These are phyloP conservation scores for Trichoderma sp. DNA, from an alignment of 2,329 filamentous ascomycete genomes.

Conservation along the genomic window DNA sequence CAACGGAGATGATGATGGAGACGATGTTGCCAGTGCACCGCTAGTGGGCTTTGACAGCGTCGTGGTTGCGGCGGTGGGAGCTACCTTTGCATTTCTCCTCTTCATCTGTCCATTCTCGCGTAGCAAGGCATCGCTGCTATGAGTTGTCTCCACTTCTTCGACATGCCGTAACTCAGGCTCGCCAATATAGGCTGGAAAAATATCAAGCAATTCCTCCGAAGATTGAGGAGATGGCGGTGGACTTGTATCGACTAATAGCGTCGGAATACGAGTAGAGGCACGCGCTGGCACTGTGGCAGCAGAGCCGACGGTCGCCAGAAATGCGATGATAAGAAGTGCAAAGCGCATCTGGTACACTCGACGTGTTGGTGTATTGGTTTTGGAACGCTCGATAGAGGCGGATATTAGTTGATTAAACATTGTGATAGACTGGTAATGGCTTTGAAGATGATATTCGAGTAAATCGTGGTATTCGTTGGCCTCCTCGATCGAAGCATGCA, in stretches of 20 bases:
- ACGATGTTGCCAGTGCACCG: neutral
- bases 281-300: slow-evolving; percentile 17
- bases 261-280: slow-evolving; percentile 24
- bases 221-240: slow-evolving; percentile 2
- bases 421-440: neutral
- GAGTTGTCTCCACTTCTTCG: neutral
- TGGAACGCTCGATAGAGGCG: neutral
- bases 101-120: slow-evolving; percentile 29
- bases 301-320: slow-evolving; percentile 24
- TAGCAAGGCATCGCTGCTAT: neutral
- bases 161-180: neutral
- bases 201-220: neutral
- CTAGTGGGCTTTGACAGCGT: slow-evolving; percentile 16
- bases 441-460: neutral
- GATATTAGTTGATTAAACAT: neutral
- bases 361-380: neutral
- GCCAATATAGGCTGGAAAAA: neutral
- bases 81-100: slow-evolving; percentile 1
- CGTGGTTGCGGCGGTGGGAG: neutral
- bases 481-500: neutral
- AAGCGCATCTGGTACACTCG: slow-evolving; percentile 8
- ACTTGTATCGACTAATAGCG: neutral
- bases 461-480: neutral
- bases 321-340: slow-evolving; percentile 17
- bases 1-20: slow-evolving; percentile 42